Base-by-base conservation (phyloP, 2,329 filamentous ascomycete species). In the Alternaria angustiovoidea region DNA sequence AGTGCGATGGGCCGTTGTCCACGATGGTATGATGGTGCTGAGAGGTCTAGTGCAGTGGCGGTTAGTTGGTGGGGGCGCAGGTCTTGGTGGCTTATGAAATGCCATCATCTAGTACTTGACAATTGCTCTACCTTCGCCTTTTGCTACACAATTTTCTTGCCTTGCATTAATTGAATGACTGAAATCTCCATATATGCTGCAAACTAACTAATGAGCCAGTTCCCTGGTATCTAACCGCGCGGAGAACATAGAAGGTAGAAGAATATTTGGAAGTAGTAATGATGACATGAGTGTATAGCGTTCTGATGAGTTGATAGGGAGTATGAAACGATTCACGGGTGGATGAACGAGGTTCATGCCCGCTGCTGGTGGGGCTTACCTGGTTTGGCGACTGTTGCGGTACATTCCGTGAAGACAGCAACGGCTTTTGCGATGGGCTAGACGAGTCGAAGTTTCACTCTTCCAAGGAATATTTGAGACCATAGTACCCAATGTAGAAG, bases 1-100 rank as follows among this genome's bases (percentile, higher is more conserved):
- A 57, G 83, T 88, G 1, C 70, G 87, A 52, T 89, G 87, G 87
- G 86, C 85, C 0, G 86, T 89, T 4, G 83, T 89, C 5, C 86
- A 88, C 63, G 85, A 87, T 67, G 87, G 85, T 0, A 87, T 88
- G 77, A 83, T 85, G 63, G 86, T 89, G 3, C 67, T 89, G 36
- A 75, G 73, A 55, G 78, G 77, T 4, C 63, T 81, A 36, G 78
- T 80, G 47, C 75, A 77, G 46, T 79, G 78, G 77, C 68, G 77
- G 38, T 63, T 79, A 54, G 75, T 78, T 22, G 72, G 70, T 43
- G 69, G 68, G 36, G 67, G 70, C n/a, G 67, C 66, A 12, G 43
- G 53, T 18, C 26, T 39, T 38, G 57, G 16, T 24, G 58, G 48
- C 5, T 54, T 63, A 43, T 66, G 26, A 49, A n/a, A 24, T 24